phyloP scores from a whole-genome alignment of 2,329 filamentous ascomycete genomes.

The Capronia epimyces region DNA sequence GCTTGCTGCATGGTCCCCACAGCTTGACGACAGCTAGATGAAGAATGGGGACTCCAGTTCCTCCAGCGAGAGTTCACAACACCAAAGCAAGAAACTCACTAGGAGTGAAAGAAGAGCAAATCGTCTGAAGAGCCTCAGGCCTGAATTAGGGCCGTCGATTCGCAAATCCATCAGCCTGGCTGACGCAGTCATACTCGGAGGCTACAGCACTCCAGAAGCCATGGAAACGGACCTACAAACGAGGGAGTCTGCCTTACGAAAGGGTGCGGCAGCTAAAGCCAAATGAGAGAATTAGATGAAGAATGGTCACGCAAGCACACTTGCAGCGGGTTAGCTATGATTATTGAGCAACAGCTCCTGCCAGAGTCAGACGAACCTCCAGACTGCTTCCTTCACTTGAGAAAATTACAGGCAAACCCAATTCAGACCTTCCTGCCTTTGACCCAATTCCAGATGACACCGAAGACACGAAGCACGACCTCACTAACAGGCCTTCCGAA shows the following conservation, averaged over 20 bases:
- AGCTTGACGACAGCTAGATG: slow-evolving; percentile 13
- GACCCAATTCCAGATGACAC: background rate
- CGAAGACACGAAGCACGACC: background rate
- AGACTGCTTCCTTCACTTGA: background rate
- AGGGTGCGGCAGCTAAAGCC: slow-evolving; percentile 4
- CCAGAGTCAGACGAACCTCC: background rate
- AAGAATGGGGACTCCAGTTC: background rate
- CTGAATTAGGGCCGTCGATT: slow-evolving; percentile 23
- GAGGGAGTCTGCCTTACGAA: slow-evolving; percentile 14
- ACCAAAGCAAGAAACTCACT: background rate
- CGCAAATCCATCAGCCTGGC: slow-evolving; percentile 10
- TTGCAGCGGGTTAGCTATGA: slow-evolving; percentile 1
- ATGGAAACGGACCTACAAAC: slow-evolving; percentile 22
- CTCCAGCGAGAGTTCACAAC: background rate
- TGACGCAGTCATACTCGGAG: slow-evolving; percentile 24
- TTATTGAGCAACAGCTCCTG: background rate
- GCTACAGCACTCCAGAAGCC: slow-evolving; percentile 15
- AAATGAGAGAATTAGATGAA: slow-evolving; percentile 1
- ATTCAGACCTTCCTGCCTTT: background rate
- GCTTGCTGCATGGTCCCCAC: background rate
- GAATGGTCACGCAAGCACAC: background rate
- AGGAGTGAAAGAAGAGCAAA: slow-evolving; percentile 15
- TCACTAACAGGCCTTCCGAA: background rate
- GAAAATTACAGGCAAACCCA: background rate
- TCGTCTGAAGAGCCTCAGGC: slow-evolving; percentile 22